Base-by-base conservation (phyloP, 139 green algal genomes). In the Haematococcus sp. region DNA sequence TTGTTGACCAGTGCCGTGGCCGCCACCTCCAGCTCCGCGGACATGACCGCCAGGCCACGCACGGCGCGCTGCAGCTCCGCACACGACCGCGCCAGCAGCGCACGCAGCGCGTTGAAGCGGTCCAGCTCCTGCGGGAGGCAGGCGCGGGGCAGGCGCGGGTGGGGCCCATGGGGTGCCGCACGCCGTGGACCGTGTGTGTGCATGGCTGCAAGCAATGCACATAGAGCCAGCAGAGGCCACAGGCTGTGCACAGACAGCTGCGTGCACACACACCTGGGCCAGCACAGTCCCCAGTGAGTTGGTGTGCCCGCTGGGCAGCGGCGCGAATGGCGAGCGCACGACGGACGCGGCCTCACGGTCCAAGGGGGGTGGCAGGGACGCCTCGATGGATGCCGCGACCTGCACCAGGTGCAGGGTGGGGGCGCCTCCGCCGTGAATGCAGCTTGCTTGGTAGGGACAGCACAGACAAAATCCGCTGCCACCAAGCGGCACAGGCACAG, bases 201-300 rank as follows among this genome's bases (percentile, higher is more conserved):
- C 27, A 67, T 1, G 4, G 1, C 27, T 40, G 0, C 35, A 49
- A 11, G 13, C 60, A 67, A 40, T 43, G 28, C 19, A 27, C 17
- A 22, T 20, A 32, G 19, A 4, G 2, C 11, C 9, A 25, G 56
- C 56, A 23, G 28, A 33, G n/a, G n/a, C n/a, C n/a, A n/a, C n/a
- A n/a, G 35, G 19, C 34, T 63, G 46, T 55, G 46, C 46, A 15
- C 27, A n/a, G 27, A 40, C 63, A 68, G 65, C 20, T 77, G 63
- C 31, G 51, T 52, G 3, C 30, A 30, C 59, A 7, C 63, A 69
- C 28, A 49, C 71, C 43, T 81, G 83, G 1, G 59, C 51, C 68
- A 97, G 79, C 56, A 97, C 89, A n/a, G 91, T 83, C 5, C 78
- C 81, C 63, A 95, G 77, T n/a, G 81, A 88, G 79, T 90, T 92